Evolutionary conservation across 352 stramenopile species (phyloP).

Genomic region (Phytophthora litchii): DNA sequence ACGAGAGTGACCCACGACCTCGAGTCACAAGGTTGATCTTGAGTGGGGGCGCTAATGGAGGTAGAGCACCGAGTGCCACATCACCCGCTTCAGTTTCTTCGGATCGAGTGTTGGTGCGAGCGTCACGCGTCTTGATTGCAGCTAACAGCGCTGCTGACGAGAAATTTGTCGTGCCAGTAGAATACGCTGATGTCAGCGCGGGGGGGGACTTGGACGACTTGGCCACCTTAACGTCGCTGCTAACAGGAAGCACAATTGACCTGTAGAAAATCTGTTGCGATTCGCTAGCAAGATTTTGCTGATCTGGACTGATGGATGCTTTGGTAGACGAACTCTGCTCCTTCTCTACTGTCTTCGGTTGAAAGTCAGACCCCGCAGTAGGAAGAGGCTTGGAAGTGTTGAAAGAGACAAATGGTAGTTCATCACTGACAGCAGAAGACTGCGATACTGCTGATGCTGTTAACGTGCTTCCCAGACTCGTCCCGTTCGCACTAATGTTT

Average conservation of each 20-base stretch:
- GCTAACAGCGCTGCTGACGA: slow-evolving; percentile 30
- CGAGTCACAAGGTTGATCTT: slow-evolving; percentile 28
- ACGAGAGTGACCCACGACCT: slow-evolving; percentile 20
- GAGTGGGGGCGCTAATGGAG: slow-evolving; percentile 21
- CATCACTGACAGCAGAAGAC: slow-evolving; percentile 26
- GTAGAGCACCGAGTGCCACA: slow-evolving; percentile 27
- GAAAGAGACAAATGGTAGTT: slow-evolving; percentile 40
- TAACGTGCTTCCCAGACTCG: slow-evolving; percentile 19
- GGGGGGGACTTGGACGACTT: not conserved
- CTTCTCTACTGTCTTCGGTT: not conserved
- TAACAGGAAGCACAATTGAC: slow-evolving; percentile 15
- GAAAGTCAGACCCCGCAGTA: not conserved
- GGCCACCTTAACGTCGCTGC: not conserved
- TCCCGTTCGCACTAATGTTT: slow-evolving; percentile 4
- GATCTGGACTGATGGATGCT: not conserved
- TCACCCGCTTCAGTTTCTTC: slow-evolving; percentile 37
- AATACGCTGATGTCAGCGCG: slow-evolving; percentile 1
- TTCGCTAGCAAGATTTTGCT: not conserved
- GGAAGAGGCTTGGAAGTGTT: slow-evolving; percentile 13
- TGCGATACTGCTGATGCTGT: slow-evolving; percentile 22
- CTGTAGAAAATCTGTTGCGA: slow-evolving; percentile 14
- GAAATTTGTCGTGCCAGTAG: slow-evolving; percentile 13
- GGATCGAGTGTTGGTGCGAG: slow-evolving; percentile 27
- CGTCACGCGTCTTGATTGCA: slow-evolving; percentile 32
- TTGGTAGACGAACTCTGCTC: not conserved